Evolutionary conservation across 176 grass and related monocot species (phyloP), one percentile per base, ranked within the genome.

Genomic region (Olyra latifolia): DNA sequence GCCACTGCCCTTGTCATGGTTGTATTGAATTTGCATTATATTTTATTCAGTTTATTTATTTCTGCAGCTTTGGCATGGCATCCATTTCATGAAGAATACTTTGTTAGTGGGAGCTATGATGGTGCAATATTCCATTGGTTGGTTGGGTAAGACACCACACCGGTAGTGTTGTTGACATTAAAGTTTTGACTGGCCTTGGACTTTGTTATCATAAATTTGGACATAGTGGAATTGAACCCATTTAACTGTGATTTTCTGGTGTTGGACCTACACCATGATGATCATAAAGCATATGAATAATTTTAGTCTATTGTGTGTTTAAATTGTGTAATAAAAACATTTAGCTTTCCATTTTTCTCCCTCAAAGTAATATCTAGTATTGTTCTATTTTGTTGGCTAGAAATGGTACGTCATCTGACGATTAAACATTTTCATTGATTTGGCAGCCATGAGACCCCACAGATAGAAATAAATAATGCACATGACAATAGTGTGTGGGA

Each of bases 11-110:
- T 59, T 79, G 4, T 71, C 76, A 69, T 83, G 62, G 35, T 61
- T 88, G 11, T 80, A 46, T 44, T 75, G 73, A 81, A 80, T 72
- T 9, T 7, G 27, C 58, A 62, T 28, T 43, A 4, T 43, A 4
- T 62, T 70, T 75, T 75, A 69, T 62, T 71, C n/a, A 23, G 20
- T 87, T 60, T 20, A 63, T 87, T 83, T 24, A 58, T 93, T 82
- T 86, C 6, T 86, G 81, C 86, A 99, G 96, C 96, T 68, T 84
- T 99, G 86, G 90, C 92, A 52, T 99, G 96, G 96, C 96, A 99
- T 70, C 92, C 96, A 71, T 99, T 99, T 82, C 96, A 99, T 64
- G 96, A 99, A 91, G 96, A 99, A 78, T 99, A 99, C 76, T 99
- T 99, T 83, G 93, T 93, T 83, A 99, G 96, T 66, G 96, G 96